Evolutionary conservation across 768 basidiomycete species (phyloP).

Genomic region (Rhizopogon vulgaris): DNA sequence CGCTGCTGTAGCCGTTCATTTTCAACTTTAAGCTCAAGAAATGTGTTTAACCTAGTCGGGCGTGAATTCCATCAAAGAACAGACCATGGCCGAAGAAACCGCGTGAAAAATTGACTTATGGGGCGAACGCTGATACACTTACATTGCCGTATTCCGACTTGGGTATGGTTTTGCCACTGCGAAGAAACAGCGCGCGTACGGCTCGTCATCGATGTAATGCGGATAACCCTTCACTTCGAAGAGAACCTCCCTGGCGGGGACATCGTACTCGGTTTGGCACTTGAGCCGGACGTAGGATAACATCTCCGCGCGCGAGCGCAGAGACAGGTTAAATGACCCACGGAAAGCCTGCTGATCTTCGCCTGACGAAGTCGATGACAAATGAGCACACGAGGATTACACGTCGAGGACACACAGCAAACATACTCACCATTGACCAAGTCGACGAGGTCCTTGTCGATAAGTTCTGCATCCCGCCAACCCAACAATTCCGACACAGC

Average conservation of each 20-base stretch:
- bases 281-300: conserved; percentile 57
- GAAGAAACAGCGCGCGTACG: conserved; percentile 58
- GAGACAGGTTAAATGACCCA: conserved; percentile 46
- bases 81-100: neutral
- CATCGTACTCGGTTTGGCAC: conserved; percentile 31
- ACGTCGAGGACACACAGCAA: neutral
- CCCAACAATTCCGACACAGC: conserved; percentile 69
- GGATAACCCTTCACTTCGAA: conserved; percentile 71
- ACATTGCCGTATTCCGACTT: conserved; percentile 66
- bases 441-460: conserved; percentile 61
- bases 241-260: conserved; percentile 42
- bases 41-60: conserved; percentile 52
- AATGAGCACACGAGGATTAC: conserved; percentile 5
- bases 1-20: conserved; percentile 74
- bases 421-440: conserved; percentile 53
- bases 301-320: conserved; percentile 45
- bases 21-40: conserved; percentile 82
- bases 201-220: conserved; percentile 35
- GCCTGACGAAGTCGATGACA: conserved; percentile 29
- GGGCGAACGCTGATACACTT: conserved; percentile 13
- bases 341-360: conserved; percentile 48
- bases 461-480: conserved; percentile 67
- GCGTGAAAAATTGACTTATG: conserved; percentile 1
- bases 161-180: conserved; percentile 74
- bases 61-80: neutral